These are phyloP conservation scores for Aphanomyces cochlioides DNA, from an alignment of 352 stramenopile genomes.

Conservation along the genomic window DNA sequence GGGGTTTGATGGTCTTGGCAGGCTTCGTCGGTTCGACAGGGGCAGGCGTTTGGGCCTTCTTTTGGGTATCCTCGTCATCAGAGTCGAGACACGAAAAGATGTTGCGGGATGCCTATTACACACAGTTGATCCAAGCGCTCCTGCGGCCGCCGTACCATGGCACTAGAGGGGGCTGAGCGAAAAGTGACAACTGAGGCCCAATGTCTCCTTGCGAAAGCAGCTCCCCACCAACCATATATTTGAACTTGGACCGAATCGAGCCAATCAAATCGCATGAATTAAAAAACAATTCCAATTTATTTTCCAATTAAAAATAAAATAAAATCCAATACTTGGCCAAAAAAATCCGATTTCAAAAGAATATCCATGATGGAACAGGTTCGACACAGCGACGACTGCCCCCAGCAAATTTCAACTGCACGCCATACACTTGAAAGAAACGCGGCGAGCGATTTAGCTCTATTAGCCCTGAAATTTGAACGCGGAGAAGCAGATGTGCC, in stretches of 20 bases:
- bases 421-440: too few relatives aligned
- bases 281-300: too few relatives aligned
- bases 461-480: too few relatives aligned
- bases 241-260: conserved; percentile 1
- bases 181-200: conserved; percentile 23
- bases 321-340: too few relatives aligned
- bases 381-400: too few relatives aligned
- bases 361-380: too few relatives aligned
- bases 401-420: too few relatives aligned
- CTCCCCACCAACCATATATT: conserved; percentile 24
- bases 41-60: conserved; percentile 20
- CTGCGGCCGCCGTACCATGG: conserved; percentile 17
- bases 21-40: conserved; percentile 19
- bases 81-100: conserved; percentile 72
- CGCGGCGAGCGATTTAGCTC: too few relatives aligned
- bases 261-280: conserved; percentile 9
- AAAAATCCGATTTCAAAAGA: too few relatives aligned
- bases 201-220: conserved; percentile 4
- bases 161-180: conserved; percentile 21
- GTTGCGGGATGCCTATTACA: conserved; percentile 41
- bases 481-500: too few relatives aligned
- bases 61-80: conserved; percentile 58
- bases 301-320: too few relatives aligned
- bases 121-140: not conserved
- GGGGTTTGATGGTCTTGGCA: conserved; percentile 22